Conservation (phyloP, 768 basidiomycete species). For the Punctularia strigosozonata region DNA sequence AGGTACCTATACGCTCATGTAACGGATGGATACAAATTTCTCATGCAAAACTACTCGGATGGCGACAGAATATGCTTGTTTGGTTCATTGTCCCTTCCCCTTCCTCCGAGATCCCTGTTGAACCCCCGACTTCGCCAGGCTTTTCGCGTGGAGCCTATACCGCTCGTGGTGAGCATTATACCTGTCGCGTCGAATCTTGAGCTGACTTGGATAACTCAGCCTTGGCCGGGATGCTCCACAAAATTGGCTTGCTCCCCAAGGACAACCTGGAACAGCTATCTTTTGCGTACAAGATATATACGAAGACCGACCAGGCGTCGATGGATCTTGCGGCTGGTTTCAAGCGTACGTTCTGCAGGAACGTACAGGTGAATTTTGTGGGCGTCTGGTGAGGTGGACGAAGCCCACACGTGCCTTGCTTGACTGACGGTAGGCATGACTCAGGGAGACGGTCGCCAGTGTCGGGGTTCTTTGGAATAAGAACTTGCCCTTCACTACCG, state of each 20-base stretch:
- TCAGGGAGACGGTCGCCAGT: slow-evolving; percentile 63
- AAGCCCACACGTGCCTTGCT: not conserved
- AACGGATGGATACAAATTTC: slow-evolving; percentile 42
- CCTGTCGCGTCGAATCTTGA: too few relatives aligned
- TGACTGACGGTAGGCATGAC: not conserved
- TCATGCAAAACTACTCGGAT: slow-evolving; percentile 41
- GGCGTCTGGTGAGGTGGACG: slow-evolving; percentile 30
- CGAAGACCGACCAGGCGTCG: slow-evolving; percentile 22
- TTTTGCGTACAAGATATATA: slow-evolving; percentile 45
- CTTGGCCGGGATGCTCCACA: slow-evolving; percentile 42
- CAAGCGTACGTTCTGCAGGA: slow-evolving; percentile 38
- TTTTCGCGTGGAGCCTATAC: slow-evolving; percentile 40
- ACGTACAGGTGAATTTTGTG: slow-evolving; percentile 45
- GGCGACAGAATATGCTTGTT: slow-evolving; percentile 49
- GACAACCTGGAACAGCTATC: slow-evolving; percentile 31
- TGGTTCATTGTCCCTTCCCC: slow-evolving; percentile 20
- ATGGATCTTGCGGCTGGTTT: slow-evolving; percentile 39
- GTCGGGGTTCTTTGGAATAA: slow-evolving; percentile 52
- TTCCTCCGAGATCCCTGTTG: not conserved
- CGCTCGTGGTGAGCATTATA: too few relatives aligned
- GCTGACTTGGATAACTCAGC: too few relatives aligned
- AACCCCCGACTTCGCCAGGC: not conserved
- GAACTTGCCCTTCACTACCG: slow-evolving; percentile 53
- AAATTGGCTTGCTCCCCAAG: slow-evolving; percentile 17
- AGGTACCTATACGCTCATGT: slow-evolving; percentile 40